Conservation (phyloP, 176 grass and related monocot species). For the Aegilops sharonensis region DNA sequence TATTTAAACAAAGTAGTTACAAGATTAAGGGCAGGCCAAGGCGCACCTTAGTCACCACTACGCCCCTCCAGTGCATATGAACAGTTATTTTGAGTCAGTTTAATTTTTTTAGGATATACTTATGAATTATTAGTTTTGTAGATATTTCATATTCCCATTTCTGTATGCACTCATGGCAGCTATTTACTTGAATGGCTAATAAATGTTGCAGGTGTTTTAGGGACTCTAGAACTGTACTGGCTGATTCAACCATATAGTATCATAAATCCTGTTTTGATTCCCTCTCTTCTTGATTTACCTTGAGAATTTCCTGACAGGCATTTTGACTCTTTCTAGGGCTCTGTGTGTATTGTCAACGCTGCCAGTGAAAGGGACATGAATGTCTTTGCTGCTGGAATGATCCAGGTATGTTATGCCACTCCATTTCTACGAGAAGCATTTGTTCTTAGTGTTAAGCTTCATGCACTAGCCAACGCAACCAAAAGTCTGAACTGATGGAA, state of each 20-base stretch:
- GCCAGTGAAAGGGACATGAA: slow-evolving; percentile 85
- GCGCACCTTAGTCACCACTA: not conserved
- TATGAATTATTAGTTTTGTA: not conserved
- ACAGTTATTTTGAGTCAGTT: not conserved
- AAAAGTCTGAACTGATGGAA: no score
- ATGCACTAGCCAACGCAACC: no score
- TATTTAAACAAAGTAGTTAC: not conserved
- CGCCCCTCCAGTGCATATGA: not conserved
- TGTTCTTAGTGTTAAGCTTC: not conserved
- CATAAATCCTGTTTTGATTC: slow-evolving; percentile 1
- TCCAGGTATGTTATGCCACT: slow-evolving; percentile 51
- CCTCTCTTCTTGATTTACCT: slow-evolving; percentile 25
- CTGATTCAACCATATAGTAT: not conserved
- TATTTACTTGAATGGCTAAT: slow-evolving; percentile 9
- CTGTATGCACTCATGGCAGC: slow-evolving; percentile 13
- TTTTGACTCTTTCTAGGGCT: slow-evolving; percentile 59
- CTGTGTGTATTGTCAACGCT: slow-evolving; percentile 88
- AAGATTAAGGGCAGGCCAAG: not conserved
- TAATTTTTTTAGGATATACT: not conserved
- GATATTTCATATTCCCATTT: not conserved
- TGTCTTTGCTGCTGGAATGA: slow-evolving; percentile 96
- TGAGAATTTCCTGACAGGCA: slow-evolving; percentile 10
- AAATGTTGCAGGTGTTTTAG: not conserved
- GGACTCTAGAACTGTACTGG: not conserved
- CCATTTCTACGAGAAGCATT: slow-evolving; percentile 19